Evolutionary conservation across 208 protist species (phyloP), one percentile per base, ranked within the genome.

Genomic region (Trypanosoma melophagium): DNA sequence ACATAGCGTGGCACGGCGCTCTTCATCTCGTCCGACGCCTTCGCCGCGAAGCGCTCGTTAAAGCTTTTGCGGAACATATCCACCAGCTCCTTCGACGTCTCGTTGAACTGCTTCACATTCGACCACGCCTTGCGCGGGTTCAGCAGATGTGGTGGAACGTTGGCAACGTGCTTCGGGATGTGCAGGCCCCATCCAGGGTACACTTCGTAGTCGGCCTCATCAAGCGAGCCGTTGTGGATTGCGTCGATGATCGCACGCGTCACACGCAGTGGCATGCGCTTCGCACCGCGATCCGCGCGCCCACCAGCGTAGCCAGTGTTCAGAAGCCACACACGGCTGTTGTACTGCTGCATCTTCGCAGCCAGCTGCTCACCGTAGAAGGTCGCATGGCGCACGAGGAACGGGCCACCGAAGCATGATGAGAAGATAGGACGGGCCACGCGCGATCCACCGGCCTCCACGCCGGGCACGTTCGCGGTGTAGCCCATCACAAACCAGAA

Each of bases 361-460:
- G 89, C 93, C n/a, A 99, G 90, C 83, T 98, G 93, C 67, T 97
- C 77, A 21, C 96, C 98, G 80, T 99, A 99, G 67, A 94, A 90
- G 24, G 83, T 96, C 53, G 97, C 96, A 80, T 98, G 97, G 76
- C 87, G 96, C 47, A 98, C 91, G 7, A 99, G 81, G 88, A 99
- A 99, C 51, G 97, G 92, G 51, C 88, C 95, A 62, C 90, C 96
- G 66, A 98, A 99, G 75, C 97, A 98, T 28, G 96, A 84, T 22
- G 93, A 98, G 89, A 99, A 99, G 63, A 91, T 92, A 7, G 96
- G 92, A 44, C 78, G 81, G 44, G 98, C 96, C 21, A 83, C 80
- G 65, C 97, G 92, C 16, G 72, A 92, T 60, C 98, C 79, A 58
- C 98, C 97, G 24, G 86, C 79, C 83, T 98, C 96, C 24, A 97